Base-by-base conservation (phyloP, 1,284 basidiomycete genomes). In the Cystobasidium slooffiae region DNA sequence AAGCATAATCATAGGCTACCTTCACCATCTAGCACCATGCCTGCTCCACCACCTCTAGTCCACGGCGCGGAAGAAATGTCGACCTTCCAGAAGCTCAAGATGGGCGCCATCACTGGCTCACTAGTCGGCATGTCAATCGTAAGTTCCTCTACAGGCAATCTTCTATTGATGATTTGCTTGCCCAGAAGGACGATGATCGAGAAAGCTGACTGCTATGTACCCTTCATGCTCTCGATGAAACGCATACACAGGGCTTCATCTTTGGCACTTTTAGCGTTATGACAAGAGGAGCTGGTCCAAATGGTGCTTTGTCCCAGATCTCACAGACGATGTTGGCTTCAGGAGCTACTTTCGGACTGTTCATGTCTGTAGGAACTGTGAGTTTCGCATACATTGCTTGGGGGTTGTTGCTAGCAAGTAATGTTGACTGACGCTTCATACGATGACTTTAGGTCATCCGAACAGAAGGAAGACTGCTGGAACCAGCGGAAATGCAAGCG, bases 301-400 rank as follows among this genome's bases (percentile, higher is more conserved):
- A 93, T 80, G 94, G 94, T 9, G 84, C 88, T 68, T 84, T 97
- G 52, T 90, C 91, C 3, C 95, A 94, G 0, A 87, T 97, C 53
- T 94, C 92, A 18, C 92, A 94, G 80, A 96, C 96, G 83, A 97
- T 97, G 94, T 86, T 94, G 43, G 90, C 90, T 80, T 93, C 91
- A 78, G 92, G 90, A 14, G 92, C 92, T 4, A 92, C 91, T 0
- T 92, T 75, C 44, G 58, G 62, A n/a, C 18, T 53, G 16, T 72
- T 68, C 69, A 68, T 66, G 68, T 58, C 66, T 31, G 56, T 53
- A 31, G 61, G 62, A 55, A 65, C 68, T 9, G 58, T 62, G 37
- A 16, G 16, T 79, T 20, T 93, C 81, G 88, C 18, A 92, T 92
- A 84, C 93, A 93, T 87, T 87, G 93, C 51, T 86, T 92, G 41